phyloP scores from a whole-genome alignment of 2,329 filamentous ascomycete species.

The Hyphodiscus sp. region DNA sequence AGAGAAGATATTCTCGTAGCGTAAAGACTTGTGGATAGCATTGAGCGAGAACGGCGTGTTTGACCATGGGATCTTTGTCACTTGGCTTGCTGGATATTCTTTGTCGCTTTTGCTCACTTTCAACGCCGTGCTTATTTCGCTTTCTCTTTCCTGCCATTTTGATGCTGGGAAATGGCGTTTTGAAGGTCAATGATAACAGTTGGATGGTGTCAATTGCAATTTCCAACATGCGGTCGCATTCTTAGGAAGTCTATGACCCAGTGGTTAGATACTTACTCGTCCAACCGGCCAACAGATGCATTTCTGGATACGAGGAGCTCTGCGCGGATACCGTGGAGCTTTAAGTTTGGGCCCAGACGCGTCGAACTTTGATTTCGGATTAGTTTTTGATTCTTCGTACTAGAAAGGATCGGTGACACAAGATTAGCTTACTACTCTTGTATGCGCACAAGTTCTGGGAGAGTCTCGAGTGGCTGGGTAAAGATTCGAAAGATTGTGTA shows the following conservation, averaged over 20 bases:
- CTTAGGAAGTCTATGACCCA: background rate
- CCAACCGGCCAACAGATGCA: background rate
- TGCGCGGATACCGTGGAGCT: background rate
- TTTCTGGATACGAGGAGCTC: background rate
- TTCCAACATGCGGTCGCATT: background rate
- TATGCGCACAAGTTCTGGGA: background rate
- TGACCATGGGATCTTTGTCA: conserved; percentile 24
- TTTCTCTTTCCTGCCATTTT: conserved; percentile 39
- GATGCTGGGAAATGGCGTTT: background rate
- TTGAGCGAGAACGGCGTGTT: conserved; percentile 59
- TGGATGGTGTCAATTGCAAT: background rate
- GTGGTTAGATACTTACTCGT: background rate
- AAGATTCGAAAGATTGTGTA: no score
- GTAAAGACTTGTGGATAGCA: conserved; percentile 62
- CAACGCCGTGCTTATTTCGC: conserved; percentile 23
- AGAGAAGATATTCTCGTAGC: conserved; percentile 64
- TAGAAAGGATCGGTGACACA: background rate
- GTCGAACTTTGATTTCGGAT: background rate
- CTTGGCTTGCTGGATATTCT: conserved; percentile 8
- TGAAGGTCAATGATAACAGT: background rate
- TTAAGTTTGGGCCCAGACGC: background rate
- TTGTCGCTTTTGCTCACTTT: conserved; percentile 26
- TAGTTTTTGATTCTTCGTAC: background rate
- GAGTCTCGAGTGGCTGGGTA: background rate
- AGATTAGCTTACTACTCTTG: background rate